Base-by-base conservation (phyloP, 148 eudicot species). In the Beta vulgaris region DNA sequence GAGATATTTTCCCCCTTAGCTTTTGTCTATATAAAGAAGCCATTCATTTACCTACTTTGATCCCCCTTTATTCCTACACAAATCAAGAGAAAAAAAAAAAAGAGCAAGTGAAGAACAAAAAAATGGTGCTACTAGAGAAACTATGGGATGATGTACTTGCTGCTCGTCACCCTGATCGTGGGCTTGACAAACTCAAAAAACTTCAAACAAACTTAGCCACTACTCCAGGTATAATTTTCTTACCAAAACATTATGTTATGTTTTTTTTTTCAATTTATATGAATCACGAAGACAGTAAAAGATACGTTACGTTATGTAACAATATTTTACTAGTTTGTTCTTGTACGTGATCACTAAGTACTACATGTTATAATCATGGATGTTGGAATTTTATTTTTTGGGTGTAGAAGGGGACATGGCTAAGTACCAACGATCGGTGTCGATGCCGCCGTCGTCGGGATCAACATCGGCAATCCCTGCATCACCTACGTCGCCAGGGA, bases 121-220 rank as follows among this genome's bases (percentile, higher is more conserved):
- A 84, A 66, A 85, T 85, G 89, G 87, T 78, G 75, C 68, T 88
- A 77, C 80, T 89, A 28, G 90, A 89, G n/a, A 85, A 87, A 75
- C 79, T 91, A 1, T 91, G 96, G 96, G 96, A 91, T 46, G 96
- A 91, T 65, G 87, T 87, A 5, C 78, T 85, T 0, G 96, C 91
- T 23, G 96, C 93, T 36, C 96, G 93, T 32, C 86, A 73, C 36
- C 93, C 90, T 51, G 83, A 83, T 7, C 86, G 74, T 54, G 96
- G 89, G 69, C 88, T 91, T 29, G 88, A 68, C 82, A 86, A 89
- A 76, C 89, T 87, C 68, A 79, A 87, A 63, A 84, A 75, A 61
- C 75, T 89, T 58, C 35, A 76, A 55, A 78, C 86, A 63, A 64
- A 26, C 78, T 12, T 78, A 39, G 66, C 6, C 65, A 72, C n/a